A percentile compares a stretch with the other conserved stretches of the same genome.
These are phyloP conservation scores for Dendrothele bispora DNA, from an alignment of 768 basidiomycete species.

Conservation along the genomic window DNA sequence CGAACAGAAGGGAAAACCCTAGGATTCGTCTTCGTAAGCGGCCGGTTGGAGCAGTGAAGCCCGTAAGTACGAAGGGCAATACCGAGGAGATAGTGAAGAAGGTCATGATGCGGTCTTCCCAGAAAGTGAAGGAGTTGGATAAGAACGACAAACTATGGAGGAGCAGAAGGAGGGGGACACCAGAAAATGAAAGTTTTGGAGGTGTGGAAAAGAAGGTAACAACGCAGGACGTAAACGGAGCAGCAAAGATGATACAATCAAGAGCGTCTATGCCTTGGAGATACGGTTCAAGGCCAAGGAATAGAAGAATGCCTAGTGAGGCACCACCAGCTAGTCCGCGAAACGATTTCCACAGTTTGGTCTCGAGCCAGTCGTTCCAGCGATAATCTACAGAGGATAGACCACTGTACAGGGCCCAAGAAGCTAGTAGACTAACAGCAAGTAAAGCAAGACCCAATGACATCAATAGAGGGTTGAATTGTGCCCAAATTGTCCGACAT, in stretches of 20 bases:
- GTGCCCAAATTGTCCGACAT: slow-evolving; percentile 91
- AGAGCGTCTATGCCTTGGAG: slow-evolving; percentile 50
- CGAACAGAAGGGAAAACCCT: slow-evolving; percentile 66
- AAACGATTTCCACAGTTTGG: slow-evolving; percentile 28
- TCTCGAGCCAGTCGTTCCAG: slow-evolving; percentile 44
- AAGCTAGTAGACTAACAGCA: slow-evolving; percentile 50
- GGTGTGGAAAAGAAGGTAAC: slow-evolving; percentile 42
- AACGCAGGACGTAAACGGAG: slow-evolving; percentile 46
- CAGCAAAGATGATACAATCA: slow-evolving; percentile 51
- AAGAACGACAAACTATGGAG: slow-evolving; percentile 78
- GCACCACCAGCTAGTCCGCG: slow-evolving; percentile 38
- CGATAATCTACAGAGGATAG: slow-evolving; percentile 37
- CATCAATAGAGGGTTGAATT: slow-evolving; percentile 85
- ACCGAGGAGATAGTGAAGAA: slow-evolving; percentile 74
- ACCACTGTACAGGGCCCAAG: slow-evolving; percentile 54
- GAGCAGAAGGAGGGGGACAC: slow-evolving; percentile 47
- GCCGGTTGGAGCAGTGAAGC: slow-evolving; percentile 64
- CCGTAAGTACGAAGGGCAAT: slow-evolving; percentile 56
- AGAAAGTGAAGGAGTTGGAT: slow-evolving; percentile 96
- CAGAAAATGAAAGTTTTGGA: slow-evolving; percentile 27
- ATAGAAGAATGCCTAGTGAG: slow-evolving; percentile 32
- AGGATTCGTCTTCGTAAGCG: slow-evolving; percentile 77
- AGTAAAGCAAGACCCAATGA: slow-evolving; percentile 67
- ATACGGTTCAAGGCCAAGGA: slow-evolving; percentile 29
- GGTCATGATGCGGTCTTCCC: slow-evolving; percentile 86